A percentile compares a stretch with the other conserved stretches of the same genome.
Evolutionary conservation across 1,284 basidiomycete species (phyloP).

Genomic region (Pseudozyma sp.): DNA sequence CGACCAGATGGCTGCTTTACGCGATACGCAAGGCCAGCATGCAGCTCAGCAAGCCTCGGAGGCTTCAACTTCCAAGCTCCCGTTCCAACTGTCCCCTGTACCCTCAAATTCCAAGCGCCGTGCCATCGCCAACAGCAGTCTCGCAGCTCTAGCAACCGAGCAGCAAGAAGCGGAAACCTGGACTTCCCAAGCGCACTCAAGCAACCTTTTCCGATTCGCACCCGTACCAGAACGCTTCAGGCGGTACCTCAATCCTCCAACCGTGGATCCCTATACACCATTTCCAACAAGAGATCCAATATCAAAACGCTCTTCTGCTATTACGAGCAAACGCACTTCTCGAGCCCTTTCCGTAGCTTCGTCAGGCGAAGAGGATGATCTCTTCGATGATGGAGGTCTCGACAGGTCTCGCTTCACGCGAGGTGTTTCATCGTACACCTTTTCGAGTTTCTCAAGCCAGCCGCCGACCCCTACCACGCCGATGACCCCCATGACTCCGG

Average conservation of each 20-base stretch:
- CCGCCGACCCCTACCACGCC: slow-evolving; percentile 5
- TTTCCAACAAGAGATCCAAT: neutral
- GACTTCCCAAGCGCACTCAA: slow-evolving; percentile 1
- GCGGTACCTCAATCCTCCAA: slow-evolving; percentile 6
- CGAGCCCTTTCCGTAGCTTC: neutral
- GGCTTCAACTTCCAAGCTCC: too few species aligned
- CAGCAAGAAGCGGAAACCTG: neutral
- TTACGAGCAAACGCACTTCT: slow-evolving; percentile 10
- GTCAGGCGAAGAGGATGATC: slow-evolving; percentile 13
- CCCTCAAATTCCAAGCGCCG: slow-evolving; percentile 16
- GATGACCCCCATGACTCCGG: neutral
- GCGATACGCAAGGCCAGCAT: too few species aligned
- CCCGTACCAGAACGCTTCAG: slow-evolving; percentile 23
- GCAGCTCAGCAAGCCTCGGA: too few species aligned
- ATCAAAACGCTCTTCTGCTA: neutral
- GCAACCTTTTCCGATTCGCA: slow-evolving; percentile 18
- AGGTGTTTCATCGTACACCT: slow-evolving; percentile 1
- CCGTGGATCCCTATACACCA: neutral
- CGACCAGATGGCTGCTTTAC: too few species aligned
- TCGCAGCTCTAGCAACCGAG: too few species aligned
- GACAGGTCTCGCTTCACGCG: slow-evolving; percentile 6
- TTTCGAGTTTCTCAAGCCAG: slow-evolving; percentile 4
- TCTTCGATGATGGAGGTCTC: slow-evolving; percentile 8
- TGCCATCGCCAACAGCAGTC: too few species aligned
- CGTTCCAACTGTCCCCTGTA: slow-evolving; percentile 12